A percentile compares a stretch with the other conserved stretches of the same genome.
Conservation (phyloP, 2,329 filamentous ascomycete species). For the Rhynchosporium agropyri region DNA sequence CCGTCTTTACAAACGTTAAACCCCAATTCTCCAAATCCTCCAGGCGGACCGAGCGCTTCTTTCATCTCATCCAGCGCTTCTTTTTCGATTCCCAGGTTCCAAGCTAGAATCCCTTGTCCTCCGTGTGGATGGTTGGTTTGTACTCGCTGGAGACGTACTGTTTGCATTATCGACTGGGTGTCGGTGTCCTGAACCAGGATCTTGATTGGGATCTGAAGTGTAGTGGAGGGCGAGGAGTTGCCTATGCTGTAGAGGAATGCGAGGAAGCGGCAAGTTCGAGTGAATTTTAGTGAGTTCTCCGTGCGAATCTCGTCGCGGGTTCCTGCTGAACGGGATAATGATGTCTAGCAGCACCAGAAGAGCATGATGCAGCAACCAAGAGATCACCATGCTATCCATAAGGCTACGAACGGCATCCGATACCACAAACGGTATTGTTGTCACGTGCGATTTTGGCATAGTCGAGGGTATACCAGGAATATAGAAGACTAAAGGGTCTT, state of each 20-base stretch:
- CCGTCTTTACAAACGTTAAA: slow-evolving; percentile 25
- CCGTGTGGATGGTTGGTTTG: slow-evolving; percentile 12
- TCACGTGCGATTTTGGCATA: background rate
- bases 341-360: slow-evolving; percentile 9
- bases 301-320: background rate
- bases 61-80: slow-evolving; percentile 30
- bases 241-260: slow-evolving; percentile 9
- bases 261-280: background rate
- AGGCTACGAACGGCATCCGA: background rate
- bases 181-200: background rate
- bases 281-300: background rate
- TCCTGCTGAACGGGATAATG: slow-evolving; percentile 9
- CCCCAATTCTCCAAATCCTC: slow-evolving; percentile 30
- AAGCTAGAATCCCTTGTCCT: slow-evolving; percentile 21
- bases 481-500: too few species aligned
- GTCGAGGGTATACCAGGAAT: too few species aligned
- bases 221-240: background rate
- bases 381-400: background rate
- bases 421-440: background rate
- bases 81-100: slow-evolving; percentile 25
- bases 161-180: slow-evolving; percentile 5
- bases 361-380: slow-evolving; percentile 16
- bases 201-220: background rate
- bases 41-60: slow-evolving; percentile 28
- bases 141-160: slow-evolving; percentile 4